phyloP scores from a whole-genome alignment of 257 asterid genomes.

The Scutellaria minor region DNA sequence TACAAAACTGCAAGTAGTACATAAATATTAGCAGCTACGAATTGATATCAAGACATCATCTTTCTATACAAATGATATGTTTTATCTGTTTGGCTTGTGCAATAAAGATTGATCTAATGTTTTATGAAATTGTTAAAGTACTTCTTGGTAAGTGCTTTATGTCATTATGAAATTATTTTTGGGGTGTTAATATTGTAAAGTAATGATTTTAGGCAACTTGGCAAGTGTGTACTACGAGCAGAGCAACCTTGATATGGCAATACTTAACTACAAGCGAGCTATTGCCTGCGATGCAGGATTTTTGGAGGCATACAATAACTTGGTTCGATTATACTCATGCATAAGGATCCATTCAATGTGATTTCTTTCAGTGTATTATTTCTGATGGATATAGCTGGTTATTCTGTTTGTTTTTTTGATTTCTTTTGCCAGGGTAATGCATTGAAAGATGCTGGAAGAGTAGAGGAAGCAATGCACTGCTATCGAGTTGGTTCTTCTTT shows the following conservation, averaged over 20 bases:
- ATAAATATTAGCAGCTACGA: slow-evolving; percentile 6
- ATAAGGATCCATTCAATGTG: slow-evolving; percentile 7
- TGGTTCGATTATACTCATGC: slow-evolving; percentile 55
- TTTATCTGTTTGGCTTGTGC: slow-evolving; percentile 6
- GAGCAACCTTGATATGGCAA: slow-evolving; percentile 95
- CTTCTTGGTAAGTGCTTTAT: slow-evolving; percentile 5
- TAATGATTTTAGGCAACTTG: slow-evolving; percentile 75
- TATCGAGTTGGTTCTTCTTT: slow-evolving; percentile 65
- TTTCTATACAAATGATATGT: slow-evolving; percentile 1
- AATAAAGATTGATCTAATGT: not conserved
- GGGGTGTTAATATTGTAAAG: slow-evolving; percentile 31
- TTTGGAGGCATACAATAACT: slow-evolving; percentile 94
- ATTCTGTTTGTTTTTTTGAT: slow-evolving; percentile 22
- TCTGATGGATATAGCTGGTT: slow-evolving; percentile 25
- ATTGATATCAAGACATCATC: slow-evolving; percentile 27
- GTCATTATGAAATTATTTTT: not conserved
- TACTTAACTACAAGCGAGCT: slow-evolving; percentile 87
- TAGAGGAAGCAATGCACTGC: slow-evolving; percentile 93
- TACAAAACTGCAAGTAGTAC: slow-evolving; percentile 8
- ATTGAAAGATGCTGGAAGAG: slow-evolving; percentile 93
- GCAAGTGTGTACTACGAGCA: slow-evolving; percentile 95
- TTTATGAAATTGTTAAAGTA: slow-evolving; percentile 12
- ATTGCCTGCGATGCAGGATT: slow-evolving; percentile 89
- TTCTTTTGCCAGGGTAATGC: slow-evolving; percentile 79
- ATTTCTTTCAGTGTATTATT: slow-evolving; percentile 1